These are phyloP conservation scores for Remersonia thermophila DNA, from an alignment of 2,329 filamentous ascomycete genomes.

Conservation along the genomic window DNA sequence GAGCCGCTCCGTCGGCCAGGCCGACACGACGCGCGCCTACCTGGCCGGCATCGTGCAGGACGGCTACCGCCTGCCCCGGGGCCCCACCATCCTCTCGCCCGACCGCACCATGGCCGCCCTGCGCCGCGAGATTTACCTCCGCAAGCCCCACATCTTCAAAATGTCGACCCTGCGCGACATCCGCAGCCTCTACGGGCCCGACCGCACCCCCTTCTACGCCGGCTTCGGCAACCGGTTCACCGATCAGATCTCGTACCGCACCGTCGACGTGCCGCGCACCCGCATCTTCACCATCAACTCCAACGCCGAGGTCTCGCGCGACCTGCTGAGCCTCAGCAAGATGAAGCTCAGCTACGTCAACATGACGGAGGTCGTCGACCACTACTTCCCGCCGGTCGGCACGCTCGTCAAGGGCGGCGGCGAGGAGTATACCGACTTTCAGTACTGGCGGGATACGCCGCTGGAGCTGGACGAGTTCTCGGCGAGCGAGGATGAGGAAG, in stretches of 20 bases:
- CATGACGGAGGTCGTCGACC: slow-evolving; percentile 94
- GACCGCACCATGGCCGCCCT: slow-evolving; percentile 91
- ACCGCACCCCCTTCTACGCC: slow-evolving; percentile 81
- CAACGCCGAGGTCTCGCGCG: slow-evolving; percentile 87
- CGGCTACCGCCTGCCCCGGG: slow-evolving; percentile 70
- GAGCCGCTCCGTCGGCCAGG: slow-evolving; percentile 82
- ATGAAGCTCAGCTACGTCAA: slow-evolving; percentile 95
- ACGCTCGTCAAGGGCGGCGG: slow-evolving; percentile 79
- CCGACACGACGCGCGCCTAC: slow-evolving; percentile 81
- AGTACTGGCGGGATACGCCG: slow-evolving; percentile 81
- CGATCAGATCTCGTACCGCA: slow-evolving; percentile 89
- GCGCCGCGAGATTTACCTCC: slow-evolving; percentile 81
- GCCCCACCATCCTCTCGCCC: slow-evolving; percentile 88
- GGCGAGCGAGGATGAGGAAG: slow-evolving; percentile 42
- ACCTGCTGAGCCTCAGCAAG: slow-evolving; percentile 81
- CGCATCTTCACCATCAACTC: slow-evolving; percentile 96
- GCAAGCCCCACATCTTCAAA: slow-evolving; percentile 97
- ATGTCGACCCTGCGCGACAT: slow-evolving; percentile 97
- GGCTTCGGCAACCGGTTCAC: slow-evolving; percentile 95
- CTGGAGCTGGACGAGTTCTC: slow-evolving; percentile 82
- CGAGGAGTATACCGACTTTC: slow-evolving; percentile 94
- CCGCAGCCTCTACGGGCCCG: slow-evolving; percentile 67
- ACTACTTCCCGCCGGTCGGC: slow-evolving; percentile 90
- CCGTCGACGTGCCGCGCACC: slow-evolving; percentile 85
- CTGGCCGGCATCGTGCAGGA: slow-evolving; percentile 83